Evolutionary conservation across 225 moss, liverwort and hornwort genomes (phyloP), one percentile per base, ranked within the genome.

Genomic region (Physcomitrellopsis africana): DNA sequence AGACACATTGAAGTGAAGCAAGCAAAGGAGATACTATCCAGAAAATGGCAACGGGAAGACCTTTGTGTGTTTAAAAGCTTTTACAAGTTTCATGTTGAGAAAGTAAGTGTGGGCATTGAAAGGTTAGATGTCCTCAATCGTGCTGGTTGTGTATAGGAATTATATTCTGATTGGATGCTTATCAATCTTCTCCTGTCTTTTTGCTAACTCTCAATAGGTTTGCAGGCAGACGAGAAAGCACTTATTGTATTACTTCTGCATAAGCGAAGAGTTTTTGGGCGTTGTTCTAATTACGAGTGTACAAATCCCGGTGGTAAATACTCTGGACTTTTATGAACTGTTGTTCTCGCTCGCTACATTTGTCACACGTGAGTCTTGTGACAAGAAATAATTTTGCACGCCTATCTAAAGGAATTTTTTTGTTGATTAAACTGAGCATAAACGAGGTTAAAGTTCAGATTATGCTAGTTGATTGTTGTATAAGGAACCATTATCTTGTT

Each of bases 141-240:
- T 79, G 66, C 41, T 67, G 56, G 54, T 62, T 45, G 43, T 49
- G 7, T 68, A 4, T 16, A 79, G 60, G 32, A 54, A 20, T 54
- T 43, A 20, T 44, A 14, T 26, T 51, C 26, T 32, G 16, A 43
- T 18, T 27, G 59, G 45, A 19, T 24, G 24, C 1, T 1, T 24
- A 68, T 48, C 5, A 17, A 15, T 12, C 51, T 73, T 48, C 65
- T 56, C 18, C 23, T 16, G 27, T 15, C 41, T 65, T 59, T 0
- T 43, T 41, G 11, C 17, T 26, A 24, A 57, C 63, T 67, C 20
- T 53, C 71, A 58, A n/a, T 69, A 17, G 16, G 54, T 79, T 17
- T 76, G 63, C 83, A 83, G 83, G 68, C 79, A 27, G 79, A 79
- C 64, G 72, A 68, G 8, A 79, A 83, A 71, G 79, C 83, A 20